Base-by-base conservation (phyloP, 148 eudicot species). In the Pouteria glomerata region DNA sequence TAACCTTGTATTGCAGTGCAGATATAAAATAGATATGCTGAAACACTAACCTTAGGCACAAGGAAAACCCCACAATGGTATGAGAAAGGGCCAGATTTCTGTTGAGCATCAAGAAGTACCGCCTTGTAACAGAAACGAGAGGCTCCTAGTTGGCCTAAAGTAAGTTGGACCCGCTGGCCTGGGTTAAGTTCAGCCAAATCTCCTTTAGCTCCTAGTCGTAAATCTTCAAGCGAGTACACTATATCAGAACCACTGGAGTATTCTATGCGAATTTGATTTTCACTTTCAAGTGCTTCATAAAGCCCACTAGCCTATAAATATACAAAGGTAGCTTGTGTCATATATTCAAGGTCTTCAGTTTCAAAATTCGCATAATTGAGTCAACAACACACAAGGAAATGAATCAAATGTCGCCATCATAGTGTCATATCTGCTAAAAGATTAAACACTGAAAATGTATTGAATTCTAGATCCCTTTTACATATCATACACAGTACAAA, bases 41-140 rank as follows among this genome's bases (percentile, higher is more conserved):
- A 51, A 35, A 70, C 59, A 58, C 86, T 61, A 68, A 95, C 98
- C 91, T 81, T 87, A 41, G 96, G 96, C 50, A 95, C 97, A 74
- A 95, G 86, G 74, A 95, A 86, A 70, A 88, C 90, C 42, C 87
- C 98, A 81, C 85, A 95, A 56, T 78, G 78, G 81, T 89, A 95
- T 24, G 69, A 24, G 71, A 91, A 91, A 31, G 90, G 75, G 24
- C 62, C 83, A 75, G 83, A 70, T 51, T 82, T 76, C 61, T 68
- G 77, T 69, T 72, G 79, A 73, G 97, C 97, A 86, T 95, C 98
- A 70, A 91, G 94, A 75, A 95, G 90, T 58, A 95, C 86, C 64
- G 90, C 86, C 81, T 66, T 85, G 79, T 95, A 95, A 24, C 80
- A 74, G 80, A 86, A 89, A 48, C 53, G 47, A 42, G 97, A 91